Evolutionary conservation across 1,284 basidiomycete genomes (phyloP), one percentile per base, ranked within the genome.

Genomic region (Leccinum solheimii): DNA sequence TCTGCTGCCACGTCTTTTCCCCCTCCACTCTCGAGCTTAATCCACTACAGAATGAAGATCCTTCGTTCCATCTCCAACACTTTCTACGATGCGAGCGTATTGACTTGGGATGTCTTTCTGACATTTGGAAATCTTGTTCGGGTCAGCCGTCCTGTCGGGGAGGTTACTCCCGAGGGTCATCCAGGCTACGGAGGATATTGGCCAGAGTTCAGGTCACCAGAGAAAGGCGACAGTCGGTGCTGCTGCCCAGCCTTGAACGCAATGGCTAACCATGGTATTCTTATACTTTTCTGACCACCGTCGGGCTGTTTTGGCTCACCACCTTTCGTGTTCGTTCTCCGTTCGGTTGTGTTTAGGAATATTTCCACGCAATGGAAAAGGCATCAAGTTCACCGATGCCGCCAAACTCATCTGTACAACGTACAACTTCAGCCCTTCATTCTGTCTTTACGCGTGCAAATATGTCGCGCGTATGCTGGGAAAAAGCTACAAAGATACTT

Each of bases 241-340:
- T 81, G 83, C 11, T 92, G 90, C 66, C 90, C 90, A 8, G 86
- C 81, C 2, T 74, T 91, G 64, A 92, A 92, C 65, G 85, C 87
- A 0, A 77, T 91, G 81, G 86, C 88, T 1, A 90, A 90, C 69
- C 88, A 90, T 64, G 88, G 88, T 87, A 63, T 49, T 80, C 69
- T 21, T n/a, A 2, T 21, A 38, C 27, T 34, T 34, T n/a, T 3
- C 1, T 49, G 5, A 32, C 9, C 7, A 48, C 7, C 36, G n/a
- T 19, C n/a, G 7, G 49, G 34, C 43, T 26, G 10, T 56, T 56
- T n/a, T 16, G 3, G 26, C 36, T 40, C 36, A 48, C 14, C 27
- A 1, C n/a, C 34, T 19, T 13, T 36, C 27, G n/a, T n/a, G 3
- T 13, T 8, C 21, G 27, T 50, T 9, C 45, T 13, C 36, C 45